Evolutionary conservation across 371 early-diverging fungal genomes (phyloP).

Genomic region (Mortierella sp.): DNA sequence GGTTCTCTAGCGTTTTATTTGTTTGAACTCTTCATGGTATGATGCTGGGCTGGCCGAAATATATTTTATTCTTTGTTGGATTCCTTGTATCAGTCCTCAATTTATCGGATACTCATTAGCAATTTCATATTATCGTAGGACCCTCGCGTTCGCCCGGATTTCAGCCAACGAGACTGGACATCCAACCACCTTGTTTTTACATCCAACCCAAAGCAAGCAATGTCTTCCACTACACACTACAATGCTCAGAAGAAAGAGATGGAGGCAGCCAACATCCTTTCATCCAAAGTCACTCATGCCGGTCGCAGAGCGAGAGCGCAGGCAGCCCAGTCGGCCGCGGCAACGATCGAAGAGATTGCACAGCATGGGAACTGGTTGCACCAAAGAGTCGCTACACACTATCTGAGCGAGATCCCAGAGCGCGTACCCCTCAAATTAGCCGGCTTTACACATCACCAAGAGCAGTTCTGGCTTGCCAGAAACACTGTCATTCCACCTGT

Average conservation of each 20-base stretch:
- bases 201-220: not conserved
- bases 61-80: too few relatives aligned
- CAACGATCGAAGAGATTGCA: not conserved
- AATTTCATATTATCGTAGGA: slow-evolving; percentile 1
- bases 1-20: slow-evolving; percentile 14
- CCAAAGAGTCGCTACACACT: slow-evolving; percentile 3
- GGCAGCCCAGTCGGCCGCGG: not conserved
- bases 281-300: slow-evolving; percentile 1
- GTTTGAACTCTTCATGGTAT: slow-evolving; percentile 15
- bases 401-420: not conserved
- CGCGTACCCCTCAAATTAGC: not conserved
- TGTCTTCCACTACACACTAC: slow-evolving; percentile 1
- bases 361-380: slow-evolving; percentile 3
- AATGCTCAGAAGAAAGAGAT: slow-evolving; percentile 12
- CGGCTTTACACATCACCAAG: not conserved
- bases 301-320: not conserved
- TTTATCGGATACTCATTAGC: too few relatives aligned
- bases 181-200: slow-evolving; percentile 11
- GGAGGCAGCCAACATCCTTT: slow-evolving; percentile 16
- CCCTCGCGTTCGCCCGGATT: slow-evolving; percentile 9
- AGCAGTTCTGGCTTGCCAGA: not conserved
- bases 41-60: too few relatives aligned
- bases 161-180: slow-evolving; percentile 5
- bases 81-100: not conserved
- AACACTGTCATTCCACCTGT: slow-evolving; percentile 1